Evolutionary conservation across 495 filamentous ascomycete species (phyloP).

Genomic region (Durotheca rogersii): DNA sequence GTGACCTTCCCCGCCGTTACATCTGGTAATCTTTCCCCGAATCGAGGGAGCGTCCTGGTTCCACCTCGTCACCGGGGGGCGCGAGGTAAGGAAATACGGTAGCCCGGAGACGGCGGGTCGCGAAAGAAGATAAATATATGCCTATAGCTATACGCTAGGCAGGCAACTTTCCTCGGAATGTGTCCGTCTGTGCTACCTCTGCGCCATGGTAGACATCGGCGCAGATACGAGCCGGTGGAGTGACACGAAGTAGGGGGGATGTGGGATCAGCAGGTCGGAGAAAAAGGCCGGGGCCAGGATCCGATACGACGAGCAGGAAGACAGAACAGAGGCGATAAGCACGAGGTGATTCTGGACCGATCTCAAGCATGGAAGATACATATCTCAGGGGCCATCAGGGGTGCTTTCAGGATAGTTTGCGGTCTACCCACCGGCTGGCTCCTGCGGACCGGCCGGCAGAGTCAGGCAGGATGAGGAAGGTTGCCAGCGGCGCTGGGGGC

Average conservation of each 20-base stretch:
- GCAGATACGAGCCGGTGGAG: too few relatives aligned
- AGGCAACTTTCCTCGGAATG: background rate
- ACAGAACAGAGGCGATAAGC: background rate
- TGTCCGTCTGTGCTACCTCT: too few relatives aligned
- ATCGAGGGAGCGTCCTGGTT: slow-evolving; percentile 7
- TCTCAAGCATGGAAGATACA: background rate
- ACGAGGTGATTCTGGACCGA: background rate
- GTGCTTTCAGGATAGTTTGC: too few relatives aligned
- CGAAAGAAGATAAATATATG: too few relatives aligned
- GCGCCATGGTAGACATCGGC: too few relatives aligned
- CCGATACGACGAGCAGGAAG: background rate
- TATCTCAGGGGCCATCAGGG: background rate
- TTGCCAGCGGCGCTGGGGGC: slow-evolving; percentile 8
- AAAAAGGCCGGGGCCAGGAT: background rate
- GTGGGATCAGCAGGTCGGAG: background rate
- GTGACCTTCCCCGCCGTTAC: slow-evolving; percentile 29
- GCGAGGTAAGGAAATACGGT: slow-evolving; percentile 26
- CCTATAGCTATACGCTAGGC: background rate
- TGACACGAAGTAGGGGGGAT: background rate
- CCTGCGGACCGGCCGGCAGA: slow-evolving; percentile 11
- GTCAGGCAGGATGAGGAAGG: slow-evolving; percentile 20
- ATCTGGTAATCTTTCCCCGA: slow-evolving; percentile 19
- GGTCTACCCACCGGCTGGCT: slow-evolving; percentile 12
- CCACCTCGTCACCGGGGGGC: slow-evolving; percentile 7
- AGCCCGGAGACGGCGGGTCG: too few relatives aligned